Evolutionary conservation across 768 basidiomycete genomes (phyloP).

Genomic region (Cystobasidium tubakii): DNA sequence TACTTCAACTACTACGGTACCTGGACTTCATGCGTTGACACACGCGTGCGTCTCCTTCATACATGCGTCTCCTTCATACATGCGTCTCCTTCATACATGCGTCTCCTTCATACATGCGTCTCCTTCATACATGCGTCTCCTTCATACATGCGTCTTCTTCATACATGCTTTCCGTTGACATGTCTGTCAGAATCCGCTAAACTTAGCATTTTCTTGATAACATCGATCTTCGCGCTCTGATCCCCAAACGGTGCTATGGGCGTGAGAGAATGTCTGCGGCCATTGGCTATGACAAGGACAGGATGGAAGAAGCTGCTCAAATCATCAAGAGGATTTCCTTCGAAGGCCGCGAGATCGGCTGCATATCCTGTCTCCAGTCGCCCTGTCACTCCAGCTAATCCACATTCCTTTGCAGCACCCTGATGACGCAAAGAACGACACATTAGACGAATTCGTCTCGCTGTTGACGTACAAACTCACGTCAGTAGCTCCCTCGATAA

Average conservation of each 20-base stretch:
- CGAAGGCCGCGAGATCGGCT: slow-evolving; percentile 14
- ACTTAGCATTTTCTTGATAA: background rate
- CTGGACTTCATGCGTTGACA: too few species aligned
- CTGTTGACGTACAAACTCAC: background rate
- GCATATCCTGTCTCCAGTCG: background rate
- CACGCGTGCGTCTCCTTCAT: too few species aligned
- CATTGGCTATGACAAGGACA: slow-evolving; percentile 11
- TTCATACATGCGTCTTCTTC: too few species aligned
- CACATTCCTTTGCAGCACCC: slow-evolving; percentile 11
- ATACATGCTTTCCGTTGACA: background rate
- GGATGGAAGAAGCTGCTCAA: background rate
- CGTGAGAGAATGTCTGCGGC: background rate
- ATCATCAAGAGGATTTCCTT: slow-evolving; percentile 17
- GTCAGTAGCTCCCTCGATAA: slow-evolving; percentile 9
- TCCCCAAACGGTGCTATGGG: slow-evolving; percentile 6
- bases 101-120: too few species aligned
- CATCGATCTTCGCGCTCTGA: background rate
- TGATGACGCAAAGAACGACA: background rate
- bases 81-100: too few species aligned
- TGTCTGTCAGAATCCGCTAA: background rate
- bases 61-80: too few species aligned
- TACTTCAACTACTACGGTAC: too few species aligned
- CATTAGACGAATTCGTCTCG: too few species aligned
- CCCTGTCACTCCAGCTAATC: background rate
- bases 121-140: too few species aligned